Evolutionary conservation across 78 protist genomes (phyloP).

Genomic region (Corallochytrium limacisporum): DNA sequence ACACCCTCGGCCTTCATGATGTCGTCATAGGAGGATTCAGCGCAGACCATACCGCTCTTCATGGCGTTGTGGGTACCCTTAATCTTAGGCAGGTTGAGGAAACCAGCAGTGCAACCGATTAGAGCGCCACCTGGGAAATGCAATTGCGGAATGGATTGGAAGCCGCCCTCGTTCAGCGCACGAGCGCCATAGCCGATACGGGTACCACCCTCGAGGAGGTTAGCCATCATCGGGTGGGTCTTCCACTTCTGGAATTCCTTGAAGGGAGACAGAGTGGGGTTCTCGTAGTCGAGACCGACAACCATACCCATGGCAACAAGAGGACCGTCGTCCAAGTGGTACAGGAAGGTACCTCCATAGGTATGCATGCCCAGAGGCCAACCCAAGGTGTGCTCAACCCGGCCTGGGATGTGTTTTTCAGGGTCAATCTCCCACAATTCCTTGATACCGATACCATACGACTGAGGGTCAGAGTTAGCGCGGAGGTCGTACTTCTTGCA

Average conservation of each 20-base stretch:
- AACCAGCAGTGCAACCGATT: slow-evolving; percentile 89
- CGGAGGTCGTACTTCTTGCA: slow-evolving; percentile 47
- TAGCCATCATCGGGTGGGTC: slow-evolving; percentile 44
- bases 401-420: slow-evolving; percentile 37
- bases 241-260: slow-evolving; percentile 73
- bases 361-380: slow-evolving; percentile 72
- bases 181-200: slow-evolving; percentile 88
- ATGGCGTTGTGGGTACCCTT: slow-evolving; percentile 91
- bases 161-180: slow-evolving; percentile 91
- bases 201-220: slow-evolving; percentile 61
- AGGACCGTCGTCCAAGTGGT: slow-evolving; percentile 65
- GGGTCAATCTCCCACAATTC: slow-evolving; percentile 79
- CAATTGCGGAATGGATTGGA: slow-evolving; percentile 68
- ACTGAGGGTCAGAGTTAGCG: slow-evolving; percentile 51
- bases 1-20: neutral
- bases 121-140: slow-evolving; percentile 50
- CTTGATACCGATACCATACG: slow-evolving; percentile 79
- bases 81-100: slow-evolving; percentile 87
- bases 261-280: slow-evolving; percentile 80
- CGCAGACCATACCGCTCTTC: slow-evolving; percentile 77
- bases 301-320: slow-evolving; percentile 73
- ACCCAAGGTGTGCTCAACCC: slow-evolving; percentile 77
- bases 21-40: slow-evolving; percentile 46
- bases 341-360: slow-evolving; percentile 86
- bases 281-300: slow-evolving; percentile 82